Base-by-base conservation (phyloP, 1,284 basidiomycete species). In the Boletus semigastroideus region DNA sequence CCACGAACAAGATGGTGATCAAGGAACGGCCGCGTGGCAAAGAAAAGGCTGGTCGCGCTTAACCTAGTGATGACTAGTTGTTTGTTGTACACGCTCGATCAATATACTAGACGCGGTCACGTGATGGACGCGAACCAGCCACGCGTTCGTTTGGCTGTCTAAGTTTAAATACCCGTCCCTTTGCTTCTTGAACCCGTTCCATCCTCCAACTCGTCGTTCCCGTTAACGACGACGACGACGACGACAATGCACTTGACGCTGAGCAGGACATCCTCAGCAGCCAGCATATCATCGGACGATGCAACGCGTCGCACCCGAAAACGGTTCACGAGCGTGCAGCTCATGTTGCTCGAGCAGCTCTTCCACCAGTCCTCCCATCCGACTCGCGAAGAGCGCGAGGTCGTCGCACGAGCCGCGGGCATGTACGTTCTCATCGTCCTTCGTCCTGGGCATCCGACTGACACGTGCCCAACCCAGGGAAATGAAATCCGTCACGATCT, bases 1-100 rank as follows among this genome's bases (percentile, higher is more conserved):
- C 88, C 68, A 93, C 92, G 62, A 99, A 99, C 81, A 94, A 92
- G 81, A 84, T 92, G 86, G 94, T 98, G 48, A 75, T 98, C 60
- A 84, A 85, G 55, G 91, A 95, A 72, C 79, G 94, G 42, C 94
- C 94, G 28, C 78, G 94, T 60, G 91, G 92, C 47, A 86, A 86
- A 68, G 88, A 92, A 66, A 91, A 87, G 72, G 51, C 56, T 39
- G 61, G 49, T 5, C 10, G n/a, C 4, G 5, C 38, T 12, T 20
- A 13, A 16, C 25, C 11, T 20, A 39, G n/a, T 19, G n/a, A 25
- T 4, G 1, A 25, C 25, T 4, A 25, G 25, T 5, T 7, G 25
- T 25, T 4, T 25, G 3, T 25, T 5, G 25, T 37, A 37, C 25
- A n/a, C 22, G 1, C 7, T 8, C 54, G 48, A 60, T 64, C 52